A percentile compares a stretch with the other conserved stretches of the same genome.
Evolutionary conservation across 768 basidiomycete species (phyloP).

Genomic region (Sarcodon sp.): DNA sequence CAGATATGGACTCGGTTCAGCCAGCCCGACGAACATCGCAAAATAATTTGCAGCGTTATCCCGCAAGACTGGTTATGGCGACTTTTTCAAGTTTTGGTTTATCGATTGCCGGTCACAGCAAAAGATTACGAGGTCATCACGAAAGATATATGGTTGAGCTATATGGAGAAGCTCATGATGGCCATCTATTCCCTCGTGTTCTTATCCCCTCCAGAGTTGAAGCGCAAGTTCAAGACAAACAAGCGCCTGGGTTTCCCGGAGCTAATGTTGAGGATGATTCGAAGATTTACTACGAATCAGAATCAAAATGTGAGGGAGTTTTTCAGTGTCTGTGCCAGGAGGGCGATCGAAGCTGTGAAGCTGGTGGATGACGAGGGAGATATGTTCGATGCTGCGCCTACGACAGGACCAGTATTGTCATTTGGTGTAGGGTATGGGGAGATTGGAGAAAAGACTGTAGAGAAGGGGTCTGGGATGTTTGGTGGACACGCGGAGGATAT

Average conservation of each 20-base stretch:
- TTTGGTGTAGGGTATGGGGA: conserved; percentile 86
- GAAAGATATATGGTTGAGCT: conserved; percentile 57
- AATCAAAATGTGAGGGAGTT: conserved; percentile 37
- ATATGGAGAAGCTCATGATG: conserved; percentile 69
- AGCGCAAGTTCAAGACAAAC: conserved; percentile 55
- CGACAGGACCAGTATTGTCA: conserved; percentile 45
- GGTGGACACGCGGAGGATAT: conserved; percentile 57
- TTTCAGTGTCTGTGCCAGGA: conserved; percentile 43
- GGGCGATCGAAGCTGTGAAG: conserved; percentile 69
- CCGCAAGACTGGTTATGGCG: conserved; percentile 42
- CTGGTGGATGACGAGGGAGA: conserved; percentile 55
- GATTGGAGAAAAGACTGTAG: conserved; percentile 46
- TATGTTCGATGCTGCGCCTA: conserved; percentile 54
- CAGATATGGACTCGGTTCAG: conserved; percentile 75
- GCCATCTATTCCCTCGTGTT: conserved; percentile 83
- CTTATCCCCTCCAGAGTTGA: conserved; percentile 64
- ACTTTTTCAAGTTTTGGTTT: conserved; percentile 60
- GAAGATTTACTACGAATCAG: conserved; percentile 41
- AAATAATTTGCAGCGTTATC: conserved; percentile 49
- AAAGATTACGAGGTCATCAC: conserved; percentile 57
- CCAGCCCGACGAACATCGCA: conserved; percentile 68
- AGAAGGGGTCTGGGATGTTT: conserved; percentile 65
- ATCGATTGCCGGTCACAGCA: conserved; percentile 73
- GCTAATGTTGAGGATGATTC: conserved; percentile 61
- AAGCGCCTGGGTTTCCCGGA: conserved; percentile 53